phyloP scores from a whole-genome alignment of 306 rosid species.

The Psophocarpus tetragonolobus region DNA sequence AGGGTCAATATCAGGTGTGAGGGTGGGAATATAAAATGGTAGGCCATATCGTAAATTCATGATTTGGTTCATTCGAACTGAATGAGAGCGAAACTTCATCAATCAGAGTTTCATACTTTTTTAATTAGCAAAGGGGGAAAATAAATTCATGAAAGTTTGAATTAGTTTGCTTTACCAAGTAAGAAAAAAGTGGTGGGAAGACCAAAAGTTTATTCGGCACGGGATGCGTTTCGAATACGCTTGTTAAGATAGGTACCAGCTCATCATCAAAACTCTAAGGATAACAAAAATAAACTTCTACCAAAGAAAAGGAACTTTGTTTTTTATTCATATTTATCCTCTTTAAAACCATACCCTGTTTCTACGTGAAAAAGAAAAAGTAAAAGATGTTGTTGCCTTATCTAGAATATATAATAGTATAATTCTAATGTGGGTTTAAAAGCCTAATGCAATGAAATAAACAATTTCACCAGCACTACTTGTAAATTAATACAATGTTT shows the following conservation, averaged over 20 bases:
- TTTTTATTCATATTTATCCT: neutral
- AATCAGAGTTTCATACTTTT: neutral
- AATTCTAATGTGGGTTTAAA: too few species aligned
- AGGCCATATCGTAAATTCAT: slow-evolving; percentile 28
- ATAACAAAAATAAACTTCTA: neutral
- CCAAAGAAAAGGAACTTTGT: neutral
- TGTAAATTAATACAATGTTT: too few species aligned
- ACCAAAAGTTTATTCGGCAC: slow-evolving; percentile 35
- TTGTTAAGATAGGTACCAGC: neutral
- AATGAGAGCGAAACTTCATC: slow-evolving; percentile 28
- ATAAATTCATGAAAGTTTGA: neutral
- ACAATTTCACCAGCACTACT: neutral
- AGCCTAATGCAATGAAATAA: neutral
- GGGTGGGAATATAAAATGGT: slow-evolving; percentile 22
- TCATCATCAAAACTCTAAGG: neutral
- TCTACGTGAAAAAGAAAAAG: neutral
- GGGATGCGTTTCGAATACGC: slow-evolving; percentile 46
- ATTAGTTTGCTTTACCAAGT: neutral
- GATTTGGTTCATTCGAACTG: slow-evolving; percentile 29
- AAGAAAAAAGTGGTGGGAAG: neutral
- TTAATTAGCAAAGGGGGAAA: neutral
- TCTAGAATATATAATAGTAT: neutral
- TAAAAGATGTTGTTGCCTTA: neutral
- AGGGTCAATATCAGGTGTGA: neutral
- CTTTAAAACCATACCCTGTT: neutral